Evolutionary conservation across 225 moss, liverwort and hornwort genomes (phyloP).

Genomic region (Straminergon stramineum): DNA sequence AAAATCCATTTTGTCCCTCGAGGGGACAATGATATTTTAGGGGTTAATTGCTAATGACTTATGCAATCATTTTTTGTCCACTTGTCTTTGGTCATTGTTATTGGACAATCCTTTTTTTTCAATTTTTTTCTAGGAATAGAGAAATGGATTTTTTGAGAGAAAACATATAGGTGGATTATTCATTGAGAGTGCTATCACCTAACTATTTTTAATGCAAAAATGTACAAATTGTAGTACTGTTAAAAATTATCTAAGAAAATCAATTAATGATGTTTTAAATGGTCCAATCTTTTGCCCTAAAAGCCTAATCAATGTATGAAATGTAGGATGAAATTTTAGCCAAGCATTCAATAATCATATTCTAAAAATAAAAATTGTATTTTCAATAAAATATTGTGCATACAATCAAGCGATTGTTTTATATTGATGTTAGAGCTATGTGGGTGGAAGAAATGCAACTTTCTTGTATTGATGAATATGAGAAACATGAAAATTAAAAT

Average conservation of each 20-base stretch:
- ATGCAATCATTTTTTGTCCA: fast-evolving
- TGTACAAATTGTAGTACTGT: background rate
- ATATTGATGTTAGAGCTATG: background rate
- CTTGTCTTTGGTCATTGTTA: background rate
- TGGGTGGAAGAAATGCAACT: background rate
- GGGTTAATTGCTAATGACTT: background rate
- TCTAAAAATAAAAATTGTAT: too few relatives aligned
- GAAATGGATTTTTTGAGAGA: background rate
- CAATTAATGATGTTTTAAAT: background rate
- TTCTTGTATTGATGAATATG: background rate
- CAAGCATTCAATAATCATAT: background rate
- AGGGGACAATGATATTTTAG: too few relatives aligned
- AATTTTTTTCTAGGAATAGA: fast-evolving
- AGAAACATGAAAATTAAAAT: background rate
- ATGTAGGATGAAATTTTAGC: background rate
- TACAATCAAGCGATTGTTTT: background rate
- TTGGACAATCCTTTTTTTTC: fast-evolving
- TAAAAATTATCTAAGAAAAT: background rate
- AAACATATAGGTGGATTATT: background rate
- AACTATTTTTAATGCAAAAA: background rate
- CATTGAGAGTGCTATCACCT: background rate
- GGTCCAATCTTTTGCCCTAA: background rate
- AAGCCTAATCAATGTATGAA: background rate
- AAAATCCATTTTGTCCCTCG: too few relatives aligned
- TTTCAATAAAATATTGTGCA: too few relatives aligned